These are phyloP conservation scores for Senecio squalidus DNA, from an alignment of 140 eudicot genomes.

Conservation along the genomic window DNA sequence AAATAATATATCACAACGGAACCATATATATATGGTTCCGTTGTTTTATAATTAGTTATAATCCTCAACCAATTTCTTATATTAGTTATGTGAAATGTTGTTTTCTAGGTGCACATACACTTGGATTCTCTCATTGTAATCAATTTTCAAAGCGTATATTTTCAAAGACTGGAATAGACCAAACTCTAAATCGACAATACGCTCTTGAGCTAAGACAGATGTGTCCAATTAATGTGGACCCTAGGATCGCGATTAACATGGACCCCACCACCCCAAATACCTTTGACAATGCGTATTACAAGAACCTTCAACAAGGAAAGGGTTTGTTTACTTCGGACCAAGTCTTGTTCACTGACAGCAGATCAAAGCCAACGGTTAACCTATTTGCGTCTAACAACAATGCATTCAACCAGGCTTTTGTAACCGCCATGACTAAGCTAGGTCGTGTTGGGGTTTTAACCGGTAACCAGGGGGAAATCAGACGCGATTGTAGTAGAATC, in stretches of 20 bases:
- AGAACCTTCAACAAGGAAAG: constrained; percentile 47
- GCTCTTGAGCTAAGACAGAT: constrained; percentile 36
- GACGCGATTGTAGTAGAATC: constrained; percentile 42
- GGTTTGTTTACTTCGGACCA: constrained; percentile 60
- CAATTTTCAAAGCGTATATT: constrained; percentile 45
- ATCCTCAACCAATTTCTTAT: too few relatives aligned
- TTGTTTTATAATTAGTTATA: too few relatives aligned
- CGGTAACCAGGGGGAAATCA: constrained; percentile 48
- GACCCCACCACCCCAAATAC: constrained; percentile 42
- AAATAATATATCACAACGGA: neutral
- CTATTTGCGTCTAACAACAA: constrained; percentile 38
- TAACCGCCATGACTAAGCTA: constrained; percentile 44
- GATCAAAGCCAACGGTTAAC: constrained; percentile 40
- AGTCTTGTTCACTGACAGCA: constrained; percentile 37
- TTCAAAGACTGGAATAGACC: constrained; percentile 30
- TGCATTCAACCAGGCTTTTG: constrained; percentile 44
- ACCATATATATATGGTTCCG: neutral
- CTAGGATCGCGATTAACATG: constrained; percentile 48
- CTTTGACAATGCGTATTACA: constrained; percentile 56
- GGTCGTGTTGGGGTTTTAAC: constrained; percentile 67
- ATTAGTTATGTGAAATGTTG: neutral
- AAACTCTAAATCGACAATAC: constrained; percentile 35
- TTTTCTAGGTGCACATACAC: constrained; percentile 56
- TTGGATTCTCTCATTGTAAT: constrained; percentile 69
- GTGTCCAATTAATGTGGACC: constrained; percentile 48